Percentiles rank a stretch among this genome's conserved stretches.
These are phyloP conservation scores for Hansenula anomala DNA, from an alignment of 1,139 yeast genomes.

Conservation along the genomic window DNA sequence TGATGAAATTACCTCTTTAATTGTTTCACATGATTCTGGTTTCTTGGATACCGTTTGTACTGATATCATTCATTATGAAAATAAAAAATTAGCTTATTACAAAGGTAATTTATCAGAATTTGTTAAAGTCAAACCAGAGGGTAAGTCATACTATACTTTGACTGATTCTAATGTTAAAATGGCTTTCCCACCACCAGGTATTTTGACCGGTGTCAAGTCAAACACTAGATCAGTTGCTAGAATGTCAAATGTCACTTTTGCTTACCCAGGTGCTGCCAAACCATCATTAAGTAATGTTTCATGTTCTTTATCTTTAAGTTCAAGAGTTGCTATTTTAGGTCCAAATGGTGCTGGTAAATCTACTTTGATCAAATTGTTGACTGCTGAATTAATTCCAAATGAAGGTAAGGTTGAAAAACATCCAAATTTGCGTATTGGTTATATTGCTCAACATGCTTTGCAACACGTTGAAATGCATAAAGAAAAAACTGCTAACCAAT, in stretches of 20 bases:
- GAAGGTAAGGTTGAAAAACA: conserved; percentile 93
- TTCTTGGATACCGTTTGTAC: conserved; percentile 95
- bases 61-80: conserved; percentile 94
- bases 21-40: conserved; percentile 97
- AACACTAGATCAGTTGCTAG: conserved; percentile 94
- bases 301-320: conserved; percentile 83
- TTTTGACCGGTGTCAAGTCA: conserved; percentile 92
- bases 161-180: conserved; percentile 90
- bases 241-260: conserved; percentile 77
- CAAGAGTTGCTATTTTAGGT: conserved; percentile 94
- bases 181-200: conserved; percentile 99
- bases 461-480: conserved; percentile 97
- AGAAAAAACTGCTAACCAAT: conserved; percentile 96
- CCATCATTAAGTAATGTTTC: conserved; percentile 80
- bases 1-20: conserved; percentile 85
- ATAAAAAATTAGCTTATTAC: conserved; percentile 90
- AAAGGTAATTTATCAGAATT: conserved; percentile 93
- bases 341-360: conserved; percentile 99
- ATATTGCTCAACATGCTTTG: conserved; percentile 97
- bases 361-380: conserved; percentile 84
- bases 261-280: conserved; percentile 84
- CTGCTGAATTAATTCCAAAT: conserved; percentile 86
- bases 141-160: conserved; percentile 92
- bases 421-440: conserved; percentile 96
- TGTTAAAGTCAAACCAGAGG: conserved; percentile 91